Base-by-base conservation (phyloP, 2,329 filamentous ascomycete species). In the Colletotrichum brevisporum region DNA sequence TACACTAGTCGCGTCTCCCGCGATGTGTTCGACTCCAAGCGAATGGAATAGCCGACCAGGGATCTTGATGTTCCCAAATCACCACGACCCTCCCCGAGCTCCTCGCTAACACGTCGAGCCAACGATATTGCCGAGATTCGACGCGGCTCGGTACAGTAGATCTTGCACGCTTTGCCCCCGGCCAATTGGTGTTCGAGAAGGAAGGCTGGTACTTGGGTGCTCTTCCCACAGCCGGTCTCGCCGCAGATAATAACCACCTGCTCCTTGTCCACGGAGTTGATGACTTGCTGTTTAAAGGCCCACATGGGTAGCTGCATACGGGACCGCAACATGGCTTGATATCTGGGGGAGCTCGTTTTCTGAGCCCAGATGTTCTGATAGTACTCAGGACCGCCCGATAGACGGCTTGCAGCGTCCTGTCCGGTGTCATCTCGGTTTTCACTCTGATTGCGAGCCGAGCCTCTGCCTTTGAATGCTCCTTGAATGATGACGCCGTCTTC, bases 161-260 rank as follows among this genome's bases (percentile, higher is more conserved):
- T 91, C 76, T 97, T 98, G 81, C 95, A 98, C 5, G 89, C 84
- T 72, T 90, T 91, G 5, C 95, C 95, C 71, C 91, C 88, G 3
- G 90, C 88, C 57, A 99, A 87, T 76, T 98, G 92, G 75, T 97
- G 90, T 78, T 99, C 96, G 8, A 99, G 84, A 62, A 99, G 89
- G 77, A 97, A 98, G 0, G 95, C 91, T 5, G 96, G 96, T n/a
- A 98, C 92, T 76, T 99, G 96, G 0, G 96, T 99, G 79, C 94
- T 98, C 84, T 99, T 99, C 72, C 96, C 96, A 78, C 92, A 98
- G 73, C 96, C 96, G 3, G 96, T 99, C 81, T 99, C 96, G 77
- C 96, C 96, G 77, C 95, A 98, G 36, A 99, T 89, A 69, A 99
- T 98, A 10, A 96, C 91, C 10, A 97, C 92, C 75, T 96, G 95